These are phyloP conservation scores for Lithohypha guttulata DNA, from an alignment of 2,329 filamentous ascomycete species.

Conservation along the genomic window DNA sequence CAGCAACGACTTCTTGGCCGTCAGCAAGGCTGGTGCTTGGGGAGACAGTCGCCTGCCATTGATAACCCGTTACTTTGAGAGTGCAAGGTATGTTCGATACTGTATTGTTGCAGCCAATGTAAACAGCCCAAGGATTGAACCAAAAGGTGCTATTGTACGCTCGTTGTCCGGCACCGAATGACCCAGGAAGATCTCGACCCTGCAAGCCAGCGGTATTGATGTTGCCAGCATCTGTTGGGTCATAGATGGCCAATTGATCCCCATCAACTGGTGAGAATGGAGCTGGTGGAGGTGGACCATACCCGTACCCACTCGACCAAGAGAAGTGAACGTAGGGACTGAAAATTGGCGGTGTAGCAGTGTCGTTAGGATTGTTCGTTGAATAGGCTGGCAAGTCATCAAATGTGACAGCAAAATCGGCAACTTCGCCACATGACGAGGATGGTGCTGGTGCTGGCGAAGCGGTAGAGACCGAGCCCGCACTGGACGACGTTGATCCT, in stretches of 20 bases:
- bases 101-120: constrained; percentile 39
- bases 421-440: constrained; percentile 16
- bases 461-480: not conserved
- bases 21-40: constrained; percentile 10
- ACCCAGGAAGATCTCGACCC: constrained; percentile 32
- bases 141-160: constrained; percentile 36
- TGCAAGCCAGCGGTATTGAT: constrained; percentile 19
- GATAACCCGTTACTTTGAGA: constrained; percentile 35
- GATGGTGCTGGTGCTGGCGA: too few species aligned
- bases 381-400: constrained; percentile 23
- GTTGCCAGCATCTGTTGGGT: constrained; percentile 26
- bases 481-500: constrained; percentile 1
- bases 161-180: constrained; percentile 38
- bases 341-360: constrained; percentile 32
- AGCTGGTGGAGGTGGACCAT: constrained; percentile 35
- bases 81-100: constrained; percentile 28
- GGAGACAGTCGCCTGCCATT: constrained; percentile 28
- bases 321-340: constrained; percentile 42
- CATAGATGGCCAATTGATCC: constrained; percentile 31
- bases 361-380: constrained; percentile 22
- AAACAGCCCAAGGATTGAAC: constrained; percentile 40
- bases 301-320: constrained; percentile 41
- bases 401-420: constrained; percentile 22
- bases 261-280: constrained; percentile 31
- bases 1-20: constrained; percentile 24